Evolutionary conservation across 768 basidiomycete genomes (phyloP), one percentile per base, ranked within the genome.

Genomic region (Gymnopilus dilepis): DNA sequence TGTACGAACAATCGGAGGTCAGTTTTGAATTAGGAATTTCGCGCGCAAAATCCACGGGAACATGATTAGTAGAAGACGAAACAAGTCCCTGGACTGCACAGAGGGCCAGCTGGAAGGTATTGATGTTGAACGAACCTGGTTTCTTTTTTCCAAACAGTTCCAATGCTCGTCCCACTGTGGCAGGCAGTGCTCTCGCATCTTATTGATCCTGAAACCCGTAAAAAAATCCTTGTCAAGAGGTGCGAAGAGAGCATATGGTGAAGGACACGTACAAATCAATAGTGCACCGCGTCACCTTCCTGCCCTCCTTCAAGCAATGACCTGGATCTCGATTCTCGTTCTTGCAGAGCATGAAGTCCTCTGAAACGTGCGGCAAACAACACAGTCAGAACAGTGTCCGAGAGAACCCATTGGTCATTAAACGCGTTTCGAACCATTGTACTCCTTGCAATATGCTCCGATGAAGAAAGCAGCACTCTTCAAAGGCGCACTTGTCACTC

Each of bases 401-500:
- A n/a, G n/a, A 21, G 48, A 56, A 37, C 11, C 15, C 19, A 33
- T n/a, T n/a, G 37, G 5, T 40, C 11, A 15, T 6, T 40, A 41
- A 42, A 62, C 58, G 58, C 55, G 50, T 50, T 50, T 56, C 63
- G 45, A 51, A 98, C 97, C 97, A 78, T 97, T 99, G 79, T 88
- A 97, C 59, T 95, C 92, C 77, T 94, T 94, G 86, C 97, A 99
- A 74, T 94, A 86, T 37, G 92, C 90, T 28, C 95, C 97, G 73
- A 99, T 88, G 80, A 98, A 98, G 86, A 98, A 99, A 7, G 94
- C 91, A 1, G 97, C 95, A 67, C 91, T 93, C 81, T 99, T 98
- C 70, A 99, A 80, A 1, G 97, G 97, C 61, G 89, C 97, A 66
- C 94, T 96, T 0, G 94, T 94, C 43, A 80, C 83, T 41, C 96